A percentile compares a stretch with the other conserved stretches of the same genome.
Conservation (phyloP, 176 grass and related monocot genomes). For the Lolium perenne region DNA sequence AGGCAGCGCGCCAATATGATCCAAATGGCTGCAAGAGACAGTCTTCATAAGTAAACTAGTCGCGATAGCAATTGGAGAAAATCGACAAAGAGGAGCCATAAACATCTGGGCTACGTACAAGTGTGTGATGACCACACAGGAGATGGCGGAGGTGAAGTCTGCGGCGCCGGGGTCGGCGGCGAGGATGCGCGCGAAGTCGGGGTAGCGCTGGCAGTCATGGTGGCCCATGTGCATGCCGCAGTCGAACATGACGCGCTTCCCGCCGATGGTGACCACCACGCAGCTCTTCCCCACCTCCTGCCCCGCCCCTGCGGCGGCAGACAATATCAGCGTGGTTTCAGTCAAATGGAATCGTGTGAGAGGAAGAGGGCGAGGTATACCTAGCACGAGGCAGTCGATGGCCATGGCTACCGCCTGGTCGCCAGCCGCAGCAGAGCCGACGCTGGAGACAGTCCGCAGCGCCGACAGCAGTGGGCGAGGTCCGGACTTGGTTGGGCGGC, state of each 20-base stretch:
- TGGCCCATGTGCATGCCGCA: constrained; percentile 98
- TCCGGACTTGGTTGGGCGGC: no score
- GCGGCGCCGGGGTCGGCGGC: constrained; percentile 23
- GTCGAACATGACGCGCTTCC: constrained; percentile 91
- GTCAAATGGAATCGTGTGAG: neutral
- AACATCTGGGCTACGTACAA: constrained; percentile 55
- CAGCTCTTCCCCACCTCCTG: constrained; percentile 99
- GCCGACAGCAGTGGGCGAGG: no score
- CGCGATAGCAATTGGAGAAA: neutral
- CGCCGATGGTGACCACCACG: constrained; percentile 70
- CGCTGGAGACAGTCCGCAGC: no score
- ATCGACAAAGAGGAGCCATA: neutral
- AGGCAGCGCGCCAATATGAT: constrained; percentile 91
- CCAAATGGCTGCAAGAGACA: constrained; percentile 72
- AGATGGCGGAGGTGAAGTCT: constrained; percentile 61
- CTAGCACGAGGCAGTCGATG: constrained; percentile 94
- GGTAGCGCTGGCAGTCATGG: constrained; percentile 69
- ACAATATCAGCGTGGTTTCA: neutral
- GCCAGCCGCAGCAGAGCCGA: neutral
- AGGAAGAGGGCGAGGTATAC: neutral
- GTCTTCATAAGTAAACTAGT: neutral
- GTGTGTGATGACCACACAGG: constrained; percentile 91
- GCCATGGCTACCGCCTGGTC: constrained; percentile 48
- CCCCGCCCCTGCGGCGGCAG: constrained; percentile 59
- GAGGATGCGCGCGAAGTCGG: constrained; percentile 71